Conservation (phyloP, 1,284 basidiomycete genomes). For the Trichosporon inkin region DNA sequence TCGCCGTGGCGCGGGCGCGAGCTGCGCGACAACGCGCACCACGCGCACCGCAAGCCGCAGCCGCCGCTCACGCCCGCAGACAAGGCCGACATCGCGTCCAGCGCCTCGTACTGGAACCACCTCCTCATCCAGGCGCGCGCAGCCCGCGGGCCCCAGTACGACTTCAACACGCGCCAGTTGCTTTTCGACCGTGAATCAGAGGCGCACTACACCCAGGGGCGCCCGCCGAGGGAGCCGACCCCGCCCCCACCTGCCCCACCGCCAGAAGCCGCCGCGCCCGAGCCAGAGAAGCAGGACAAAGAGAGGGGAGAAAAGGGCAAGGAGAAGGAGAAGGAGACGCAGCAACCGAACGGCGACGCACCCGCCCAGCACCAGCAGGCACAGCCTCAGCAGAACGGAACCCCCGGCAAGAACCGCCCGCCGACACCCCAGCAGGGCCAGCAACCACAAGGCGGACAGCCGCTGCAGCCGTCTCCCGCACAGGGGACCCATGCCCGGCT, state of each 20-base stretch:
- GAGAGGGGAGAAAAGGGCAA: background rate
- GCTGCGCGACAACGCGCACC: conserved; percentile 5
- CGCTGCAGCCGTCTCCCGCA: background rate
- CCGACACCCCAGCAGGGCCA: no score
- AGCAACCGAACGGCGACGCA: conserved; percentile 14
- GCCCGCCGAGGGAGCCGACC: conserved; percentile 16
- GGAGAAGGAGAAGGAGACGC: background rate
- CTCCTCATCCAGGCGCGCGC: conserved; percentile 46
- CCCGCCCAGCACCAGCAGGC: background rate
- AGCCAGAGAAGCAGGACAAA: background rate
- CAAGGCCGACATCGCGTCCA: conserved; percentile 12
- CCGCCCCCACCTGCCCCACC: conserved; percentile 6
- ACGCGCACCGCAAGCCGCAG: conserved; percentile 2
- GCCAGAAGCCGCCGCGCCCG: conserved; percentile 5
- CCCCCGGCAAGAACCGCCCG: background rate
- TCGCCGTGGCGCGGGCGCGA: background rate
- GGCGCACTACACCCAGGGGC: conserved; percentile 42
- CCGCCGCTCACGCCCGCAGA: conserved; percentile 9
- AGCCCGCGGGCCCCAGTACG: conserved; percentile 48
- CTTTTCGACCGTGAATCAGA: conserved; percentile 38
- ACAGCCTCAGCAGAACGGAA: background rate
- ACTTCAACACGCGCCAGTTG: conserved; percentile 45
- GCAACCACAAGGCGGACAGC: background rate
- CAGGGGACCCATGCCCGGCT: background rate
- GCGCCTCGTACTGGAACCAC: conserved; percentile 36